Percentiles rank a stretch among this genome's conserved stretches.
These are phyloP conservation scores for Lactifluus volemus DNA, from an alignment of 768 basidiomycete genomes.

Conservation along the genomic window DNA sequence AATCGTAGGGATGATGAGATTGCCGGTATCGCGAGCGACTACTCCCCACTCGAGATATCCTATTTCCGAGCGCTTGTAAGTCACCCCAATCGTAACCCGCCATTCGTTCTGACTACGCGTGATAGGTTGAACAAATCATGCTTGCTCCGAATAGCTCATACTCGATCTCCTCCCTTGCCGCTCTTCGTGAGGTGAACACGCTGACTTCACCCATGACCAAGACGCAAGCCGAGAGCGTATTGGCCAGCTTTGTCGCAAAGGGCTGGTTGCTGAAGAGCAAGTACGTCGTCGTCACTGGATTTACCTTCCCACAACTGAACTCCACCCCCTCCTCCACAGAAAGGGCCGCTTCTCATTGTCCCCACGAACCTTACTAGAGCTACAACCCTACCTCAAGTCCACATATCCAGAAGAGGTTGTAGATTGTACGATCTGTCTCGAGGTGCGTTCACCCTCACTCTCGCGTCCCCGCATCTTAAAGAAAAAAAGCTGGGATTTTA, in stretches of 20 bases:
- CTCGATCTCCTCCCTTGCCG: slow-evolving; percentile 69
- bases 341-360: slow-evolving; percentile 70
- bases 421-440: slow-evolving; percentile 68
- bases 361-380: slow-evolving; percentile 64
- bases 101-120: neutral
- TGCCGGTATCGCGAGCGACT: slow-evolving; percentile 80
- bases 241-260: slow-evolving; percentile 76
- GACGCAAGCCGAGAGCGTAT: slow-evolving; percentile 60
- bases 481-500: neutral
- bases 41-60: slow-evolving; percentile 65
- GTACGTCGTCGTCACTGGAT: slow-evolving; percentile 31
- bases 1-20: slow-evolving; percentile 76
- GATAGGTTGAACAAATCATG: slow-evolving; percentile 82
- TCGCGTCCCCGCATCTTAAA: neutral
- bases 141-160: slow-evolving; percentile 65
- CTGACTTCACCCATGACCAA: slow-evolving; percentile 58
- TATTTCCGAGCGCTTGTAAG: slow-evolving; percentile 76
- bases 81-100: neutral
- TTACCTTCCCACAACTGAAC: neutral
- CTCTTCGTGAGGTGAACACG: slow-evolving; percentile 57
- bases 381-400: slow-evolving; percentile 61
- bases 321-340: neutral
- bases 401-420: slow-evolving; percentile 62
- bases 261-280: slow-evolving; percentile 73
- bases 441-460: slow-evolving; percentile 34